Conservation (phyloP, 352 stramenopile species). For the Blastocystis sp. region DNA sequence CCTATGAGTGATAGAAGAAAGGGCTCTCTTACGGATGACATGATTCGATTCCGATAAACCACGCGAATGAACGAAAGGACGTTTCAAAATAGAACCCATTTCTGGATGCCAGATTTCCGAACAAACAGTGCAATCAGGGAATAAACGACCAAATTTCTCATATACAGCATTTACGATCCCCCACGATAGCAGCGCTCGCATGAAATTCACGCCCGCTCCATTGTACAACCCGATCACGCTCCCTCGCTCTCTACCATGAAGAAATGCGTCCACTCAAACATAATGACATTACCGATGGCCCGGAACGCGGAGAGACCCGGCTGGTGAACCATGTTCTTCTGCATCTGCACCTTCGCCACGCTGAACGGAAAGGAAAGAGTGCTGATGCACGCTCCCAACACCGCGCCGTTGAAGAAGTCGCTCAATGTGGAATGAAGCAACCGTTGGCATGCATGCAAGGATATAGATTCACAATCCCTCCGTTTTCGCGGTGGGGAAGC, state of each 20-base stretch:
- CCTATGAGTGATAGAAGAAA: not conserved
- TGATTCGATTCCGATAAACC: not conserved
- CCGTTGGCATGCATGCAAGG: not conserved
- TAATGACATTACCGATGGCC: not conserved
- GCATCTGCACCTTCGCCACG: slow-evolving; percentile 57
- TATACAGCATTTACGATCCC: slow-evolving; percentile 78
- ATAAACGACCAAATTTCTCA: slow-evolving; percentile 60
- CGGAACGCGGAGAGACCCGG: not conserved
- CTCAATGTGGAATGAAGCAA: slow-evolving; percentile 57
- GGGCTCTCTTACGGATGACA: not conserved
- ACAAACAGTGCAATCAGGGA: slow-evolving; percentile 57
- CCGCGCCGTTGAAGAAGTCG: slow-evolving; percentile 73
- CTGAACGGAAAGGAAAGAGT: slow-evolving; percentile 69
- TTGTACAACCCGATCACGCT: slow-evolving; percentile 69
- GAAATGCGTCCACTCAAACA: not conserved
- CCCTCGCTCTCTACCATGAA: slow-evolving; percentile 65
- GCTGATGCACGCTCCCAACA: slow-evolving; percentile 72
- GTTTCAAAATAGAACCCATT: too few relatives aligned
- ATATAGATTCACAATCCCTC: slow-evolving; percentile 58
- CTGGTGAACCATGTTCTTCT: slow-evolving; percentile 33
- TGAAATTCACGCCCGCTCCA: slow-evolving; percentile 76
- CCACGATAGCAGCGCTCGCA: slow-evolving; percentile 73
- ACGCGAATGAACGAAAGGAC: too few relatives aligned
- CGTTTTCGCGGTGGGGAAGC: slow-evolving; percentile 65
- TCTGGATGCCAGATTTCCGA: too few relatives aligned